Evolutionary conservation across 2,329 filamentous ascomycete species (phyloP).

Genomic region (Arthrobotrys conoides): DNA sequence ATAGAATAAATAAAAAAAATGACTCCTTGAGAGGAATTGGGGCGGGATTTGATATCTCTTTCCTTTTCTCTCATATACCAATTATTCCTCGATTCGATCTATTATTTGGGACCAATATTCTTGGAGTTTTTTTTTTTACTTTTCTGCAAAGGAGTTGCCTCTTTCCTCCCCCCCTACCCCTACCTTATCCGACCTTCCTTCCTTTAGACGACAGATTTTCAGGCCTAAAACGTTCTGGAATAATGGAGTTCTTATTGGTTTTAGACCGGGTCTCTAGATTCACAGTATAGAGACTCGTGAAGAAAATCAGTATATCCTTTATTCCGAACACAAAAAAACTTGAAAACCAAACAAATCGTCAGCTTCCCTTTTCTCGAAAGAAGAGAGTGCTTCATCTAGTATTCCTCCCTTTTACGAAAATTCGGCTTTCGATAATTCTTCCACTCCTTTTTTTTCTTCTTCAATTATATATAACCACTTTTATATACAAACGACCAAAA

Average conservation of each 20-base stretch:
- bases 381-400: not conserved
- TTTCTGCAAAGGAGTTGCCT: conserved; percentile 39
- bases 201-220: conserved; percentile 52
- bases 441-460: conserved; percentile 3
- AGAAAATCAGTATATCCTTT: not conserved
- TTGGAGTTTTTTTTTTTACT: conserved; percentile 47
- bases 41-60: conserved; percentile 15
- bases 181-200: not conserved
- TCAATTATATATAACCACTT: conserved; percentile 1
- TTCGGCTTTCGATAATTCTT: not conserved
- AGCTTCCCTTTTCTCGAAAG: not conserved
- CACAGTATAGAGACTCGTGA: conserved; percentile 48
- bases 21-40: conserved; percentile 5
- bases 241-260: conserved; percentile 3
- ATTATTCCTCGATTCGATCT: conserved; percentile 4
- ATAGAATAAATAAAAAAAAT: not conserved
- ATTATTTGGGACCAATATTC: conserved; percentile 12
- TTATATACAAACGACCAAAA: conserved; percentile 1
- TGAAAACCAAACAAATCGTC: conserved; percentile 26
- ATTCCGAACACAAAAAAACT: conserved; percentile 50
- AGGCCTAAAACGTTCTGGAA: conserved; percentile 28
- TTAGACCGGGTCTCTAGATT: conserved; percentile 39
- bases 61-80: not conserved
- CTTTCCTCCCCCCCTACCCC: not conserved
- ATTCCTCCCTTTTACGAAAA: not conserved